These are phyloP conservation scores for Leccinum fibrillosum DNA, from an alignment of 768 basidiomycete genomes.

Conservation along the genomic window DNA sequence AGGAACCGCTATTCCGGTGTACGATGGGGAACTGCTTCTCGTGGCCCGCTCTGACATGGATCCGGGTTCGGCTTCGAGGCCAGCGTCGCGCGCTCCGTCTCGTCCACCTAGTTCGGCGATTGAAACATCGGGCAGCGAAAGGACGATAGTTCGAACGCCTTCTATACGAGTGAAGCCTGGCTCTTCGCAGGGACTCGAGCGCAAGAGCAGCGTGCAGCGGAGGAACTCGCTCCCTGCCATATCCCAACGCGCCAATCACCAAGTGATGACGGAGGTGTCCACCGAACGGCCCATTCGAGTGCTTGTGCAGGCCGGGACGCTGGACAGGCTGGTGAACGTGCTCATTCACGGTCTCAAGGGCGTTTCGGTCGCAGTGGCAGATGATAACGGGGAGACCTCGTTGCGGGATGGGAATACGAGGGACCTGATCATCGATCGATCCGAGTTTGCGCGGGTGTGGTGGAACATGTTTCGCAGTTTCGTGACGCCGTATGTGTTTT, in stretches of 20 bases:
- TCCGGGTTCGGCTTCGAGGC: conserved; percentile 45
- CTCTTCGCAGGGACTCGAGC: conserved; percentile 62
- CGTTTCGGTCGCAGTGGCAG: conserved; percentile 76
- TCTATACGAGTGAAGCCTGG: conserved; percentile 78
- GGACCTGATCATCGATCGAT: conserved; percentile 67
- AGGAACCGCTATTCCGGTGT: conserved; percentile 70
- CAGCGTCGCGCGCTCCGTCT: conserved; percentile 61
- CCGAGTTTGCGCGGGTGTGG: conserved; percentile 75
- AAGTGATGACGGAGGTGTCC: conserved; percentile 58
- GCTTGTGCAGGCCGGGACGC: conserved; percentile 72
- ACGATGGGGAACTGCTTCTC: conserved; percentile 71
- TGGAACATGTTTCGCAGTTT: conserved; percentile 84
- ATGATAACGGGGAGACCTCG: conserved; percentile 85
- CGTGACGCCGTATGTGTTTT: conserved; percentile 76
- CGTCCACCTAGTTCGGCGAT: conserved; percentile 66
- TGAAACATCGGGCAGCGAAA: conserved; percentile 38
- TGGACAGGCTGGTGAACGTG: conserved; percentile 70
- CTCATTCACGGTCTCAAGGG: conserved; percentile 75
- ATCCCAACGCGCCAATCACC: conserved; percentile 56
- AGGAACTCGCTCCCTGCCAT: conserved; percentile 79
- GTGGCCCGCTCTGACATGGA: conserved; percentile 57
- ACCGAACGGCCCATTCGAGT: conserved; percentile 73
- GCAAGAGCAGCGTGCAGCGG: conserved; percentile 73
- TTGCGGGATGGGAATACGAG: conserved; percentile 70
- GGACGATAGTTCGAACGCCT: conserved; percentile 53